A percentile compares a stretch with the other conserved stretches of the same genome.
Evolutionary conservation across 441 rosid genomes (phyloP).

Genomic region (Populus tomentosa): DNA sequence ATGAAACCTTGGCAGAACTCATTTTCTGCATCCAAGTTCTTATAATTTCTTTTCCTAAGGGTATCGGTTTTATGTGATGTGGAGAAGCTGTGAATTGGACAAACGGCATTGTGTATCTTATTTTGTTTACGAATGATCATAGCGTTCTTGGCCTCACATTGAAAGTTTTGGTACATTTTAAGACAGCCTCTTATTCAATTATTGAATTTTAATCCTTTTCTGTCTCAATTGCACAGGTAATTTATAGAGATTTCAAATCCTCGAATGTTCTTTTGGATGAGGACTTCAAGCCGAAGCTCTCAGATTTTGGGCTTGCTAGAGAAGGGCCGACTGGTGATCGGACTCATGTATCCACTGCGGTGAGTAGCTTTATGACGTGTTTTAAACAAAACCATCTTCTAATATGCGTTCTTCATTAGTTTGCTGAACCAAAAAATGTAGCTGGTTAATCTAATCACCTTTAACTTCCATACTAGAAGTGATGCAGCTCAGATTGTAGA

Average conservation of each 20-base stretch:
- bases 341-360: conserved; percentile 86
- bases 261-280: conserved; percentile 73
- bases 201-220: neutral
- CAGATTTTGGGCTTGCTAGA: conserved; percentile 95
- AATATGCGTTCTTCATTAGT: neutral
- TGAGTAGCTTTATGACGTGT: conserved; percentile 29
- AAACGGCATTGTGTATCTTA: neutral
- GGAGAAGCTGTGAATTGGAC: neutral
- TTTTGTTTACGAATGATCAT: neutral
- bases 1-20: neutral
- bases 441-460: neutral
- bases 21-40: neutral
- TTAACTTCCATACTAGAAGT: neutral
- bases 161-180: neutral
- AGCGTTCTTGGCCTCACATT: neutral
- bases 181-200: neutral
- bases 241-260: conserved; percentile 75
- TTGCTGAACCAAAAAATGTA: neutral
- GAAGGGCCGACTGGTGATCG: conserved; percentile 73
- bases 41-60: neutral
- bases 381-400: neutral
- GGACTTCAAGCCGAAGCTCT: conserved; percentile 62
- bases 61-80: neutral
- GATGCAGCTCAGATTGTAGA: neutral
- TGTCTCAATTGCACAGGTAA: conserved; percentile 44